Conservation (phyloP, 2,329 filamentous ascomycete genomes). For the Trichoderma oligosporum region DNA sequence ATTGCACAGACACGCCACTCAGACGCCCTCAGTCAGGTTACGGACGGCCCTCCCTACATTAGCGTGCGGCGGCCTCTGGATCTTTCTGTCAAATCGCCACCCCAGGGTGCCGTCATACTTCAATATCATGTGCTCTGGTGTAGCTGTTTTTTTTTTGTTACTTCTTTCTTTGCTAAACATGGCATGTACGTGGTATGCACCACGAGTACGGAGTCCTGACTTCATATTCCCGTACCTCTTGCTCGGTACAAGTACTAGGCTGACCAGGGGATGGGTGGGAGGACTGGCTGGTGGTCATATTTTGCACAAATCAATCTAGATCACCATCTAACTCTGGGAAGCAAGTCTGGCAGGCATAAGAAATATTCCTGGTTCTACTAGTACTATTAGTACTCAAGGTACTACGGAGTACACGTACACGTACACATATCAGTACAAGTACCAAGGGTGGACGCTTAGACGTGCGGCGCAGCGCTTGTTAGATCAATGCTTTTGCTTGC, state of each 20-base stretch:
- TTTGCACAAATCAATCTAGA: conserved; percentile 2
- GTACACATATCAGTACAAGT: too few species aligned
- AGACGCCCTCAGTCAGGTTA: conserved; percentile 15
- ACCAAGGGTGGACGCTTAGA: not conserved
- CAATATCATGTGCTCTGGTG: conserved; percentile 4
- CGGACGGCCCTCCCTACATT: conserved; percentile 15
- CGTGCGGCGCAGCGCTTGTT: conserved; percentile 13
- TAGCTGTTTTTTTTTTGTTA: not conserved
- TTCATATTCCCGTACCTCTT: not conserved
- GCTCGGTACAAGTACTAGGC: not conserved
- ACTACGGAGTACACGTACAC: too few species aligned
- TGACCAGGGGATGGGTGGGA: not conserved
- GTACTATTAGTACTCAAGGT: too few species aligned
- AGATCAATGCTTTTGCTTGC: too few species aligned
- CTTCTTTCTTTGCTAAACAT: too few species aligned
- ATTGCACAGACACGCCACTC: conserved; percentile 15
- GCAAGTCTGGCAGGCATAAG: not conserved
- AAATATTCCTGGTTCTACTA: not conserved
- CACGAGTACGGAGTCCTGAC: too few species aligned
- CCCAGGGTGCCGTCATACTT: conserved; percentile 23
- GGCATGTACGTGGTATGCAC: too few species aligned
- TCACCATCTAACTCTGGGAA: not conserved
- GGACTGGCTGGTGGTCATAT: not conserved
- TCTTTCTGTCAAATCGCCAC: conserved; percentile 17
- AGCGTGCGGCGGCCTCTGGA: conserved; percentile 19